These are phyloP conservation scores for Sporothrix dimorphospora DNA, from an alignment of 2,329 filamentous ascomycete species.

Conservation along the genomic window DNA sequence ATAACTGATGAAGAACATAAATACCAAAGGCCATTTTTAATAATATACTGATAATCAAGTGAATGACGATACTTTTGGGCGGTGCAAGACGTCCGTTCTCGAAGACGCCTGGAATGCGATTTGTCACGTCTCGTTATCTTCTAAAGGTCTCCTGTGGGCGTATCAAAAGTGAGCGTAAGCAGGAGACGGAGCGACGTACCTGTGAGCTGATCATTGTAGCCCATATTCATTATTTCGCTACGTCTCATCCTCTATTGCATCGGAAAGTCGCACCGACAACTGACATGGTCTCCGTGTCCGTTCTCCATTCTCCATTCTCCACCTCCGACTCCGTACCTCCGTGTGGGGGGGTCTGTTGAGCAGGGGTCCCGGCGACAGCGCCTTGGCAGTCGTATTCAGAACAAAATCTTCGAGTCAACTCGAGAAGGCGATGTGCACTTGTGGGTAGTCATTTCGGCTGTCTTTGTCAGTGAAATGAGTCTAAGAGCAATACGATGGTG, in stretches of 20 bases:
- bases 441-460: background rate
- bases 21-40: too few relatives aligned
- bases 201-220: background rate
- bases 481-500: background rate
- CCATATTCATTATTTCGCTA: background rate
- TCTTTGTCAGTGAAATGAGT: background rate
- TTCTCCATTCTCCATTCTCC: background rate
- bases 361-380: background rate
- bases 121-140: too few relatives aligned
- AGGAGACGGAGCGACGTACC: background rate
- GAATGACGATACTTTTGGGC: too few relatives aligned
- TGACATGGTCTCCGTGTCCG: background rate
- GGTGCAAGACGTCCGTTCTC: too few relatives aligned
- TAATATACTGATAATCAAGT: too few relatives aligned
- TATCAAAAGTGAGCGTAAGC: too few relatives aligned
- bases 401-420: background rate
- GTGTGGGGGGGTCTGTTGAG: background rate
- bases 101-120: too few relatives aligned
- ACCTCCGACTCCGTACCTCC: background rate
- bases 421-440: background rate
- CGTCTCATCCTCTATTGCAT: too few relatives aligned
- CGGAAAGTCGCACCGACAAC: too few relatives aligned
- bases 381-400: constrained; percentile 12
- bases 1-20: too few relatives aligned
- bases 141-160: too few relatives aligned